phyloP scores from a whole-genome alignment of 2,329 filamentous ascomycete species.

The Trichoderma simmonsii region DNA sequence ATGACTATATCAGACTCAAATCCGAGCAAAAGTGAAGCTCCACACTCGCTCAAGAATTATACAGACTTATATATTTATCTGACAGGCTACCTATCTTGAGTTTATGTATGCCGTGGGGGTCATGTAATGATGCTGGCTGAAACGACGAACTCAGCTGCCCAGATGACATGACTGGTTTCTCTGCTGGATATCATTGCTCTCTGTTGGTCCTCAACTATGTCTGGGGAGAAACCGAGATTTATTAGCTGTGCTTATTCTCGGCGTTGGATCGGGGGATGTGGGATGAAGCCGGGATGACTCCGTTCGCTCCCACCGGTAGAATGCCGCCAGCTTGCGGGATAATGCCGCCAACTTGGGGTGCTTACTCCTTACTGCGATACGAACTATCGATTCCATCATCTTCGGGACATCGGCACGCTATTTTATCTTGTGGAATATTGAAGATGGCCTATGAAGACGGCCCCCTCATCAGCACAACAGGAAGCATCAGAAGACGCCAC shows the following conservation, averaged over 20 bases:
- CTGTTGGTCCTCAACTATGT: background rate
- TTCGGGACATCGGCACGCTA: background rate
- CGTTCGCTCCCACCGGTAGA: no score
- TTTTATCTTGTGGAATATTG: background rate
- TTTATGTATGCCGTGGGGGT: background rate
- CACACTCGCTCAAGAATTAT: no score
- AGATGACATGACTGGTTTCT: background rate
- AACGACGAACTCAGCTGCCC: rapidly evolving
- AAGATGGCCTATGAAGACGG: background rate
- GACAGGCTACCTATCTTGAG: no score
- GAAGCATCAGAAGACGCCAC: background rate
- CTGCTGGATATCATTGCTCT: background rate
- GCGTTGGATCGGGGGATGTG: background rate
- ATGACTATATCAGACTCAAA: no score
- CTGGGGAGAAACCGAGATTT: background rate
- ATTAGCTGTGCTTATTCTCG: background rate
- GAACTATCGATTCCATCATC: no score
- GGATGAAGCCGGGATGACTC: background rate
- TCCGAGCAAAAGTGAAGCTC: no score
- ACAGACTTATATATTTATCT: no score
- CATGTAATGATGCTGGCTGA: no score
- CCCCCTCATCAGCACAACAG: background rate
- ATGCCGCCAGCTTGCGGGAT: background rate
- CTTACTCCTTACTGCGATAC: background rate
- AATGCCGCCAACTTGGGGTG: background rate